Conservation (phyloP, 768 basidiomycete genomes). For the Zangia roseola region DNA sequence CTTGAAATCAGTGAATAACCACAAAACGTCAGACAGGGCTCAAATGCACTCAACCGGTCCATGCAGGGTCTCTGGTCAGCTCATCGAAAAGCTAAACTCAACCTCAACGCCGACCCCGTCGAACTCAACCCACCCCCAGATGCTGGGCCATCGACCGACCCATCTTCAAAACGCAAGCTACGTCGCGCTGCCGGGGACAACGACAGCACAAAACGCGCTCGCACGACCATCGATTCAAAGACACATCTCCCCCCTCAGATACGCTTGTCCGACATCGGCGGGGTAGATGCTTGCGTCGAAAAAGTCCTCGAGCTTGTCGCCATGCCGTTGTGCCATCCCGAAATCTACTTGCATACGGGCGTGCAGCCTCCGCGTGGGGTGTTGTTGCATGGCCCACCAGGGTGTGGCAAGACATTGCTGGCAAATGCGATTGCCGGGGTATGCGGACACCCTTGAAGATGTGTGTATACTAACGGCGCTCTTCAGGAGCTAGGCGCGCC, state of each 20-base stretch:
- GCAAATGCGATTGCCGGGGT: slow-evolving; percentile 97
- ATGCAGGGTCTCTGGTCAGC: slow-evolving; percentile 79
- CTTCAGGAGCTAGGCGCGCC: slow-evolving; percentile 85
- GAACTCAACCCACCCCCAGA: too few species aligned
- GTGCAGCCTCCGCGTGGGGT: slow-evolving; percentile 92
- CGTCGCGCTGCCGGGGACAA: slow-evolving; percentile 46
- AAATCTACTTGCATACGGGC: slow-evolving; percentile 92
- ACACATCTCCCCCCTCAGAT: slow-evolving; percentile 67
- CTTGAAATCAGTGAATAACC: not conserved
- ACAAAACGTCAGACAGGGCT: slow-evolving; percentile 56
- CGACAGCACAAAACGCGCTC: slow-evolving; percentile 55
- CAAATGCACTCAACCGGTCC: slow-evolving; percentile 72
- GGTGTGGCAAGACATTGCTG: slow-evolving; percentile 93
- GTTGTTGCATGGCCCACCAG: slow-evolving; percentile 91
- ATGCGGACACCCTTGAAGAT: slow-evolving; percentile 26
- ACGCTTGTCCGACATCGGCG: slow-evolving; percentile 83
- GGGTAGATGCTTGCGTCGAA: slow-evolving; percentile 81
- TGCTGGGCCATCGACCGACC: slow-evolving; percentile 12
- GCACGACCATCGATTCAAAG: slow-evolving; percentile 34
- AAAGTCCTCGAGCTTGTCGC: slow-evolving; percentile 96
- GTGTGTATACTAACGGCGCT: not conserved
- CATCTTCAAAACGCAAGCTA: slow-evolving; percentile 59
- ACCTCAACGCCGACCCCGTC: slow-evolving; percentile 67
- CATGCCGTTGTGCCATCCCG: slow-evolving; percentile 92
- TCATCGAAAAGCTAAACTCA: slow-evolving; percentile 64